A percentile compares a stretch with the other conserved stretches of the same genome.
Conservation (phyloP, 305 asterid genomes). For the Euphrasia arctica region DNA sequence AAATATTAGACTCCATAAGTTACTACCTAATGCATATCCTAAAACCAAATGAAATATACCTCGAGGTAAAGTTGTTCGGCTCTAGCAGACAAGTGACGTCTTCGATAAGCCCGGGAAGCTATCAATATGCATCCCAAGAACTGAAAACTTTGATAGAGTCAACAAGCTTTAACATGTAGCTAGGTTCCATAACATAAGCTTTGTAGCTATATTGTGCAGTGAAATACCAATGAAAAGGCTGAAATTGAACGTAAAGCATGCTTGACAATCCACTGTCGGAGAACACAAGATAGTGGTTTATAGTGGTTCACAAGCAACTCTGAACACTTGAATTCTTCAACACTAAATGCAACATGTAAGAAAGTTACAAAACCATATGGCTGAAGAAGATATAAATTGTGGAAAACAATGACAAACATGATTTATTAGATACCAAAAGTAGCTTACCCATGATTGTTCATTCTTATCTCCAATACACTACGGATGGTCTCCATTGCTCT, state of each 20-base stretch:
- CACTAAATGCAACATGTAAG: slow-evolving; percentile 37
- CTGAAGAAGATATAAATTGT: slow-evolving; percentile 15
- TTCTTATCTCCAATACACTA: slow-evolving; percentile 54
- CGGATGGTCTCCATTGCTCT: slow-evolving; percentile 49
- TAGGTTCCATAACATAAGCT: slow-evolving; percentile 34
- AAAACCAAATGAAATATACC: slow-evolving; percentile 38
- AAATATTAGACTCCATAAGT: slow-evolving; percentile 14
- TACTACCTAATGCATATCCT: slow-evolving; percentile 7
- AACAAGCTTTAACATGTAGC: slow-evolving; percentile 41
- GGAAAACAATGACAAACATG: slow-evolving; percentile 17
- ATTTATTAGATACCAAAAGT: slow-evolving; percentile 13
- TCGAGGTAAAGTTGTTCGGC: slow-evolving; percentile 75
- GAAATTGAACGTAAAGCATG: slow-evolving; percentile 59
- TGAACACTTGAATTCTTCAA: slow-evolving; percentile 82
- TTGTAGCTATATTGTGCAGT: slow-evolving; percentile 39
- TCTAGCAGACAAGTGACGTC: slow-evolving; percentile 56
- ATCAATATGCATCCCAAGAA: slow-evolving; percentile 59
- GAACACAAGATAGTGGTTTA: slow-evolving; percentile 59
- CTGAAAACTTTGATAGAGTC: slow-evolving; percentile 64
- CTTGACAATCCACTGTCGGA: slow-evolving; percentile 58
- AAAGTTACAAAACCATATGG: slow-evolving; percentile 26
- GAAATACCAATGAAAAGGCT: slow-evolving; percentile 71
- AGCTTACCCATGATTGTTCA: slow-evolving; percentile 49
- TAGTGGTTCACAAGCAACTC: slow-evolving; percentile 58
- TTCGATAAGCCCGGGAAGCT: slow-evolving; percentile 41